Evolutionary conservation across 306 rosid genomes (phyloP).

Genomic region (Trifolium fragiferum): DNA sequence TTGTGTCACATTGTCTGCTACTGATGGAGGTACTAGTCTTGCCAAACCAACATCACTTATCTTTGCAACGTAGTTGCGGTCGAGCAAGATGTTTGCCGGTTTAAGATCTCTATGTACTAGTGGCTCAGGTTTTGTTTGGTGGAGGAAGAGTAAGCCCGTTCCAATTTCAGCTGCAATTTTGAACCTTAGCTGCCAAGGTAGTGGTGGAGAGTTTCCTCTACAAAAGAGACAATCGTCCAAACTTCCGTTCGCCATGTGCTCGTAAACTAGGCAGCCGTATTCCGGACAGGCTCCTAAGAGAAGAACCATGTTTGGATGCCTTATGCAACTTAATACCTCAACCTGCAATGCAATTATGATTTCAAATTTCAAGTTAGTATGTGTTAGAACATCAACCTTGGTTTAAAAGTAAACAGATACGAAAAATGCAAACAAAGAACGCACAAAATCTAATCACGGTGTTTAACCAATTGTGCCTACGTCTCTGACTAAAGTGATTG

Average conservation of each 20-base stretch:
- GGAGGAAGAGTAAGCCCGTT: slow-evolving; percentile 52
- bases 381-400: not conserved
- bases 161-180: slow-evolving; percentile 52
- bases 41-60: slow-evolving; percentile 57
- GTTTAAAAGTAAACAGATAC: not conserved
- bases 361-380: slow-evolving; percentile 5
- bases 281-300: slow-evolving; percentile 57
- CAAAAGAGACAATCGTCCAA: slow-evolving; percentile 49
- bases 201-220: slow-evolving; percentile 37
- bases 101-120: slow-evolving; percentile 55
- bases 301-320: slow-evolving; percentile 64
- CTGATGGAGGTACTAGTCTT: slow-evolving; percentile 50
- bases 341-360: slow-evolving; percentile 36
- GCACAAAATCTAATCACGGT: not conserved
- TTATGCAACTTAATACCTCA: slow-evolving; percentile 53
- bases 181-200: slow-evolving; percentile 57
- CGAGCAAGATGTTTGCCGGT: slow-evolving; percentile 54
- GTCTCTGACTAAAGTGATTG: not conserved
- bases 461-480: not conserved
- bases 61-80: slow-evolving; percentile 49
- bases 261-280: slow-evolving; percentile 57
- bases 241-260: slow-evolving; percentile 52
- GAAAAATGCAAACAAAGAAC: not conserved
- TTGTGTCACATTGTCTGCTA: slow-evolving; percentile 46
- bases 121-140: slow-evolving; percentile 58